A percentile compares a stretch with the other conserved stretches of the same genome.
phyloP scores from a whole-genome alignment of 257 asterid species.

The Cinchona pubescens region DNA sequence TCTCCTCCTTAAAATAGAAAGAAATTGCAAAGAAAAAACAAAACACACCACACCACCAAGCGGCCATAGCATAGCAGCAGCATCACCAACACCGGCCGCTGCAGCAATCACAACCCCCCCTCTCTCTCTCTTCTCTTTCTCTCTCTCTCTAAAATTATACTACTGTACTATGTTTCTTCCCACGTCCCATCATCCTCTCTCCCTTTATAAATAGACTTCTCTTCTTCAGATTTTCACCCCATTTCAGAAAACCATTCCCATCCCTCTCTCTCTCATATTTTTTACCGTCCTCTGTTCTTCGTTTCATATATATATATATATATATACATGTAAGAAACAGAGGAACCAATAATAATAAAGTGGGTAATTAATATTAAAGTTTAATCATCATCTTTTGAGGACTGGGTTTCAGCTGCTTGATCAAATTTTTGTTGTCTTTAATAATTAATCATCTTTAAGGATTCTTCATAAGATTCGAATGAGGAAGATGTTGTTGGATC shows the following conservation, averaged over 20 bases:
- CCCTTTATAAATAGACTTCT: background rate
- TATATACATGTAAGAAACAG: too few species aligned
- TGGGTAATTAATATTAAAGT: too few species aligned
- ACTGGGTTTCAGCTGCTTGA: background rate
- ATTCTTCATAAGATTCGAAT: too few species aligned
- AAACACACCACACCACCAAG: too few species aligned
- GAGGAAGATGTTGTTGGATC: too few species aligned
- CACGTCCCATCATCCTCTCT: slow-evolving; percentile 13
- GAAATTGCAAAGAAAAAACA: background rate
- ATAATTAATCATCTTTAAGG: too few species aligned
- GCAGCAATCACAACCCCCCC: too few species aligned
- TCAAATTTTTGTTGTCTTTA: background rate
- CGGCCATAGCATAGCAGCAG: too few species aligned
- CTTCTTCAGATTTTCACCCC: slow-evolving; percentile 5
- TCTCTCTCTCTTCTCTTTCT: background rate
- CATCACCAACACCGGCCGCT: too few species aligned
- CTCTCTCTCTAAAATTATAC: too few species aligned
- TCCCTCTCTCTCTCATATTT: background rate
- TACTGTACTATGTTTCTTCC: slow-evolving; percentile 11
- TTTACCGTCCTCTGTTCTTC: background rate
- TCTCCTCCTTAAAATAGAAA: slow-evolving; percentile 10
- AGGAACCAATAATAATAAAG: too few species aligned
- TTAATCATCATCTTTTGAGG: slow-evolving; percentile 2
- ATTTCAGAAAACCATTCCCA: background rate
- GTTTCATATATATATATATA: background rate